These are phyloP conservation scores for Fraxinus sp. DNA, from an alignment of 305 asterid species.

Conservation along the genomic window DNA sequence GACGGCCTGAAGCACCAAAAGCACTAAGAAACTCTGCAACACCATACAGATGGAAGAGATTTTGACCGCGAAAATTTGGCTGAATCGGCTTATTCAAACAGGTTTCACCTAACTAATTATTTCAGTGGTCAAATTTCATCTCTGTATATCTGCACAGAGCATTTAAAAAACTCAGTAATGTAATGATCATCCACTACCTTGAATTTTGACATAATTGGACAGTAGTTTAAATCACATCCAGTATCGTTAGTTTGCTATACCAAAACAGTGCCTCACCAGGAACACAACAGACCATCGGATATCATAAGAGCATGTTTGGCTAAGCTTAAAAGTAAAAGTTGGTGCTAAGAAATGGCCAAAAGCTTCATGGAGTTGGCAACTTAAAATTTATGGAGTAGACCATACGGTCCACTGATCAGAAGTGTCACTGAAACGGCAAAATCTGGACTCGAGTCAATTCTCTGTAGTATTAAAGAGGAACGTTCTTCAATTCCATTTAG, in stretches of 20 bases:
- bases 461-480: background rate
- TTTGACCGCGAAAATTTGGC: constrained; percentile 31
- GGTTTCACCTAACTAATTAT: constrained; percentile 33
- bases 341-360: background rate
- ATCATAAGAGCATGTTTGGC: background rate
- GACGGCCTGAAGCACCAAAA: constrained; percentile 59
- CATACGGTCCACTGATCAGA: background rate
- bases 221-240: background rate
- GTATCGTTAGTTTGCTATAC: background rate
- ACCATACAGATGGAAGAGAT: constrained; percentile 51
- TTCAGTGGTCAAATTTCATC: constrained; percentile 91
- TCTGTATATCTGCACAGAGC: constrained; percentile 75
- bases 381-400: background rate
- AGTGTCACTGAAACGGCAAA: background rate
- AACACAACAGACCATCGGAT: background rate
- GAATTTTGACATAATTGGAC: background rate
- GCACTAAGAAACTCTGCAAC: constrained; percentile 57
- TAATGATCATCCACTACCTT: background rate
- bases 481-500: background rate
- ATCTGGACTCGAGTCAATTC: background rate
- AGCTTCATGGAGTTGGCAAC: background rate
- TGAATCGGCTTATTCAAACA: constrained; percentile 50
- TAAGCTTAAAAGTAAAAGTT: background rate
- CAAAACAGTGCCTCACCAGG: background rate
- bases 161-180: background rate